A percentile compares a stretch with the other conserved stretches of the same genome.
Evolutionary conservation across 805 yeast genomes (phyloP).

Genomic region (Saturnispora besseyi): DNA sequence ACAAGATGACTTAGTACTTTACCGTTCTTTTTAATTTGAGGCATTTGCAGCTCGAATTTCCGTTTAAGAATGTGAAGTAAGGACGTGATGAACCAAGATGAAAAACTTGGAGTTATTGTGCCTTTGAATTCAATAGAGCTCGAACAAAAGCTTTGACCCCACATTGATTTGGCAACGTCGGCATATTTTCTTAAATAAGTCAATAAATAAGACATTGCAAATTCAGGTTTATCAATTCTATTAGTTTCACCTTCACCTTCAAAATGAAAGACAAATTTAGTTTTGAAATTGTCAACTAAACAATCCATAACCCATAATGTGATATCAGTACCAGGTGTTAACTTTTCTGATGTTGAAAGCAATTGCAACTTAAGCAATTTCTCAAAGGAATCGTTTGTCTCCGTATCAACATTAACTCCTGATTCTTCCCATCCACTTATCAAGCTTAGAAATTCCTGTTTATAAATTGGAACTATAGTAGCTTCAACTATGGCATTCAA

Average conservation of each 20-base stretch:
- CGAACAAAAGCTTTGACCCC: not conserved
- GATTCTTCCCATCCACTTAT: conserved; percentile 5
- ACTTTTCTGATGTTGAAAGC: conserved; percentile 16
- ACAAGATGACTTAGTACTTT: conserved; percentile 49
- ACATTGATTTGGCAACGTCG: conserved; percentile 19
- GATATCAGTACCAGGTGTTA: conserved; percentile 30
- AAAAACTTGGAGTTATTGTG: conserved; percentile 17
- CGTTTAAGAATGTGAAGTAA: conserved; percentile 37
- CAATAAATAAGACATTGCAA: conserved; percentile 48
- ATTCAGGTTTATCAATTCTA: conserved; percentile 60
- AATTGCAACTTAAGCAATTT: conserved; percentile 26
- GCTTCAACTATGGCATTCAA: not conserved
- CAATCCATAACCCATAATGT: conserved; percentile 44
- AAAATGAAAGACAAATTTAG: conserved; percentile 55
- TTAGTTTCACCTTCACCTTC: conserved; percentile 50
- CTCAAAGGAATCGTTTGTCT: not conserved
- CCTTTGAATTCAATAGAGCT: conserved; percentile 17
- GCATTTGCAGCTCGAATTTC: conserved; percentile 29
- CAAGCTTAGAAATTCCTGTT: not conserved
- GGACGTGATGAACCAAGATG: conserved; percentile 36
- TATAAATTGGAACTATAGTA: not conserved
- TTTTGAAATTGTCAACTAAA: conserved; percentile 36
- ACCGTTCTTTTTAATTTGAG: conserved; percentile 27
- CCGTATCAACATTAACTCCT: not conserved
- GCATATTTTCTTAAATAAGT: conserved; percentile 30